These are phyloP conservation scores for Oryza meridionalis DNA, from an alignment of 176 grass and related monocot species.

Conservation along the genomic window DNA sequence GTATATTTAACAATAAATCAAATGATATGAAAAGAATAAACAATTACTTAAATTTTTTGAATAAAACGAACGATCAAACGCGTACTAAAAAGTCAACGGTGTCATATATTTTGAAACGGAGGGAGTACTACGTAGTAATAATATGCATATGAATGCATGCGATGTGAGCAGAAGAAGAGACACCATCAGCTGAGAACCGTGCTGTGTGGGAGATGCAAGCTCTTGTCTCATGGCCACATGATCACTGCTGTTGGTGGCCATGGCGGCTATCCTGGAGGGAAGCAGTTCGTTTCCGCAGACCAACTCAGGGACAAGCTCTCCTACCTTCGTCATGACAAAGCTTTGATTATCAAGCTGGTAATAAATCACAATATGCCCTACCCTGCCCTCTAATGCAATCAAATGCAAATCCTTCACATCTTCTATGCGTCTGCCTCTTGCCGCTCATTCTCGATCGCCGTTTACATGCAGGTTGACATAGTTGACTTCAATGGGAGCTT, in stretches of 20 bases:
- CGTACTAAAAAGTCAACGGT: too few species aligned
- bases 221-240: constrained; percentile 87
- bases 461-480: constrained; percentile 72
- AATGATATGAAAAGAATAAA: too few species aligned
- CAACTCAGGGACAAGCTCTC: constrained; percentile 75
- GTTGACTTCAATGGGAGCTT: constrained; percentile 98
- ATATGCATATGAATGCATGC: too few species aligned
- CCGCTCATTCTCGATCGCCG: neutral
- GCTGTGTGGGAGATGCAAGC: constrained; percentile 78
- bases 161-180: constrained; percentile 71
- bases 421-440: neutral
- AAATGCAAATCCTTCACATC: neutral
- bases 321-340: constrained; percentile 78
- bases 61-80: too few species aligned
- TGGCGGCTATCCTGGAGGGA: constrained; percentile 89
- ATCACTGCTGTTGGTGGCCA: constrained; percentile 93
- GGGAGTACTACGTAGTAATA: too few species aligned
- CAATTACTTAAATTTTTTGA: too few species aligned
- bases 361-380: neutral
- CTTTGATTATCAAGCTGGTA: constrained; percentile 83
- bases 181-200: constrained; percentile 75
- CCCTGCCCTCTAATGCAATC: too few species aligned
- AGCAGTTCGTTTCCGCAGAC: constrained; percentile 80
- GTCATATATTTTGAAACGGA: too few species aligned
- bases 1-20: too few species aligned